phyloP scores from a whole-genome alignment of 2,329 filamentous ascomycete genomes.

The Penicillium sp. region DNA sequence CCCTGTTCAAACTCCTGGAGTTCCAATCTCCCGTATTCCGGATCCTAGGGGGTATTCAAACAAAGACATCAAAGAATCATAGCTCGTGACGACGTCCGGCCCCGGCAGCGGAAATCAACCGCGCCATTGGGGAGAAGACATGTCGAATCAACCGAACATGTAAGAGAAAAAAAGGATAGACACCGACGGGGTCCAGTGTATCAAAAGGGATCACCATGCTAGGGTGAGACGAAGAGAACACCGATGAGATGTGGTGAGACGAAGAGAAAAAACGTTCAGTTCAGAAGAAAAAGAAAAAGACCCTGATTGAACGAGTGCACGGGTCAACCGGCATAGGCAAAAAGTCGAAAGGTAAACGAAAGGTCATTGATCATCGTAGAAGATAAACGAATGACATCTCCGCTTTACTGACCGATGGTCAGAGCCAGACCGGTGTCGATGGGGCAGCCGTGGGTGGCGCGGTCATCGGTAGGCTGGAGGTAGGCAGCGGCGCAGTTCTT shows the following conservation, averaged over 20 bases:
- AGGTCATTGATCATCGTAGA: too few relatives aligned
- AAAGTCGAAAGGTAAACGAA: too few relatives aligned
- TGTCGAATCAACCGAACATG: conserved; percentile 24
- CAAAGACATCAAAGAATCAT: conserved; percentile 20
- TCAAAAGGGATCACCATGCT: conserved; percentile 12
- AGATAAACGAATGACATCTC: conserved; percentile 2
- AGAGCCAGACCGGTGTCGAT: conserved; percentile 34
- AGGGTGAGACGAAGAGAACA: conserved; percentile 10
- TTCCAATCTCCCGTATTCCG: conserved; percentile 10
- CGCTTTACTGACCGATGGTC: conserved; percentile 30
- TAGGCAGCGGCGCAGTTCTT: conserved; percentile 39
- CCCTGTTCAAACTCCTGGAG: conserved; percentile 12
- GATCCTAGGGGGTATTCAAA: conserved; percentile 19
- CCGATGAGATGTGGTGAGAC: too few relatives aligned
- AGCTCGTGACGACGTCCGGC: conserved; percentile 21
- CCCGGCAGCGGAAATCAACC: conserved; percentile 4
- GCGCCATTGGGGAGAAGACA: conserved; percentile 7
- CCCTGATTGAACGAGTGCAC: conserved; percentile 19
- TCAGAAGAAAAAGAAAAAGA: conserved; percentile 9
- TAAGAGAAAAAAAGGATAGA: conserved; percentile 21
- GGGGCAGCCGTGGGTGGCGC: conserved; percentile 43
- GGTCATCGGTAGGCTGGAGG: conserved; percentile 40
- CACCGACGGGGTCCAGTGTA: not conserved
- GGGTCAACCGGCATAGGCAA: conserved; percentile 29
- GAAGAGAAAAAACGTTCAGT: conserved; percentile 7